Evolutionary conservation across 1,139 yeast species (phyloP).

Genomic region (Nematodospora anomalae): DNA sequence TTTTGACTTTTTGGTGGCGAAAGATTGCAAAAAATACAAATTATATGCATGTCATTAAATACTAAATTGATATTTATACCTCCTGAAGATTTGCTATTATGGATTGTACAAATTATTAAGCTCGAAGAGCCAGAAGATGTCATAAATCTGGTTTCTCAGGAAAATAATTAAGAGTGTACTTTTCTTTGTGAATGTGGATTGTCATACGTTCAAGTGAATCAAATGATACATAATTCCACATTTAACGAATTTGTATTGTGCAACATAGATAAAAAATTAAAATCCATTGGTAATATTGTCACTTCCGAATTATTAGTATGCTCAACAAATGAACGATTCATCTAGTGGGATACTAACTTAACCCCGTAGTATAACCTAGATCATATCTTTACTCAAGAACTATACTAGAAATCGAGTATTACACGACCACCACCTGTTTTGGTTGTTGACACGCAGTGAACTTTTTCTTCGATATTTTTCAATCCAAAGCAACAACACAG

Average conservation of each 20-base stretch:
- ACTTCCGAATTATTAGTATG: constrained; percentile 11
- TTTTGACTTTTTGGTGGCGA: constrained; percentile 10
- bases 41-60: constrained; percentile 10
- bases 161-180: constrained; percentile 2
- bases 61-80: constrained; percentile 9
- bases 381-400: constrained; percentile 6
- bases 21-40: constrained; percentile 10
- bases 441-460: constrained; percentile 10
- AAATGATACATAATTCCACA: constrained; percentile 6
- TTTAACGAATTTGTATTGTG: constrained; percentile 8
- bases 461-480: not conserved
- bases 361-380: constrained; percentile 7
- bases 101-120: constrained; percentile 10
- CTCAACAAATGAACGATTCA: not conserved
- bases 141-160: not conserved
- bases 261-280: constrained; percentile 7
- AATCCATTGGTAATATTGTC: constrained; percentile 6
- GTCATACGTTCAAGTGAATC: constrained; percentile 12
- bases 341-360: constrained; percentile 7
- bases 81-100: constrained; percentile 3
- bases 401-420: constrained; percentile 2
- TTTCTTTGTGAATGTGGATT: constrained; percentile 15
- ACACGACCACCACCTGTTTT: constrained; percentile 9
- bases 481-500: constrained; percentile 5
- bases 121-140: constrained; percentile 9